Percentiles rank a stretch among this genome's conserved stretches.
These are phyloP conservation scores for Picea engelmannii DNA, from an alignment of 83 land plant genomes.

Conservation along the genomic window DNA sequence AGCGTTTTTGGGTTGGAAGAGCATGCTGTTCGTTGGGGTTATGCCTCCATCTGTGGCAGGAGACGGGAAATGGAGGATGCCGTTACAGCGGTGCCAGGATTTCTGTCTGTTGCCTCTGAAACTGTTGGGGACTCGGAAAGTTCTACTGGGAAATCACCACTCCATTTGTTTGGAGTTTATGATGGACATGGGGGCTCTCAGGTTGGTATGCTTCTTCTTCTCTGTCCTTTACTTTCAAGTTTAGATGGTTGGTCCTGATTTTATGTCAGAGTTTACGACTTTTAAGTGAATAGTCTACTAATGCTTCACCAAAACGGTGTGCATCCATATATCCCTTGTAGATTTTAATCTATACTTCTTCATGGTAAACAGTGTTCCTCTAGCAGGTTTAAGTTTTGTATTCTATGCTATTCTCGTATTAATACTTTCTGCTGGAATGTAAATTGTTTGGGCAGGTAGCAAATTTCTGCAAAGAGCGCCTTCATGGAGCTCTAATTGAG, in stretches of 20 bases:
- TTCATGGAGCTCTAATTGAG: constrained; percentile 50
- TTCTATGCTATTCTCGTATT: too few species aligned
- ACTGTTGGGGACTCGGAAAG: background rate
- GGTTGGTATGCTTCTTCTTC: background rate
- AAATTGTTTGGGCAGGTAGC: constrained; percentile 42
- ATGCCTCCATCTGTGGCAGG: constrained; percentile 61
- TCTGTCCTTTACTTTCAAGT: too few species aligned
- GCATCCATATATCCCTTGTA: too few species aligned
- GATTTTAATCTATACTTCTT: too few species aligned
- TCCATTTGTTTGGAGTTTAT: constrained; percentile 70
- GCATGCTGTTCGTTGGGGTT: constrained; percentile 28
- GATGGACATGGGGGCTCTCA: constrained; percentile 77
- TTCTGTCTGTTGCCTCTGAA: constrained; percentile 12
- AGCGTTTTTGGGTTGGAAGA: background rate
- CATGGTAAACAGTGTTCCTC: too few species aligned
- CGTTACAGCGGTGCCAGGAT: constrained; percentile 44
- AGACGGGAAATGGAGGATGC: constrained; percentile 80
- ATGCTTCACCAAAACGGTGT: too few species aligned
- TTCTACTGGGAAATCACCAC: background rate
- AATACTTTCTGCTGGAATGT: background rate
- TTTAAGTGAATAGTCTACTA: too few species aligned
- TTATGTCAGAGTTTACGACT: too few species aligned
- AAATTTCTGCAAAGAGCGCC: constrained; percentile 36
- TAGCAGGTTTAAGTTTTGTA: too few species aligned
- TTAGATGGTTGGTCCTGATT: too few species aligned